These are phyloP conservation scores for Parvularia atlantis DNA, from an alignment of 78 protist genomes.

Conservation along the genomic window DNA sequence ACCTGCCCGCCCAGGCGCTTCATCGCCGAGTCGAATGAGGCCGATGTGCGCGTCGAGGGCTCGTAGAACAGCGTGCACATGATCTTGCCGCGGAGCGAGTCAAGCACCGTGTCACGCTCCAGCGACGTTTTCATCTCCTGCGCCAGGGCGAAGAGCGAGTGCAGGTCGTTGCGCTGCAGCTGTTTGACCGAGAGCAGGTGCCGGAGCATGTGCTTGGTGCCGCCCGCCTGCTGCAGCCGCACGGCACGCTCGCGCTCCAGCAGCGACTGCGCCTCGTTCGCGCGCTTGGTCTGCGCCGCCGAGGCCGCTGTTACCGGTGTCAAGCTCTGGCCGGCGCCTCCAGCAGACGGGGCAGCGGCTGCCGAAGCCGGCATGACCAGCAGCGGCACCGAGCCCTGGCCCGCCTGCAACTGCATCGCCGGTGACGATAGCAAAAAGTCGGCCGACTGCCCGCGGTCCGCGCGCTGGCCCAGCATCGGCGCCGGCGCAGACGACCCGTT, in stretches of 20 bases:
- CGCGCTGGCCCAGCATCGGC: no score
- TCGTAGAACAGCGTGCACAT: conserved; percentile 72
- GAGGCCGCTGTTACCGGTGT: no score
- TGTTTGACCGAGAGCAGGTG: conserved; percentile 51
- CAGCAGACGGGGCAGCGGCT: no score
- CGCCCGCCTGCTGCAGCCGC: background rate
- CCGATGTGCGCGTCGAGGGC: conserved; percentile 78
- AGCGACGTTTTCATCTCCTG: conserved; percentile 49
- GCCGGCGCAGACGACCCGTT: no score
- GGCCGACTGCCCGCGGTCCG: no score
- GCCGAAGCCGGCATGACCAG: no score
- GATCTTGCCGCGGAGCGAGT: conserved; percentile 35
- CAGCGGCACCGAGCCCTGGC: no score
- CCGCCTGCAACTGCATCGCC: no score
- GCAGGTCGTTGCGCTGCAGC: conserved; percentile 39
- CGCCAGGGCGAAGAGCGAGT: conserved; percentile 42
- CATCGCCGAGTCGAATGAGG: conserved; percentile 85
- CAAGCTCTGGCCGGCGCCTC: no score
- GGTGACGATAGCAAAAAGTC: no score
- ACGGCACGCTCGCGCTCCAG: background rate
- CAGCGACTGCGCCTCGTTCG: background rate
- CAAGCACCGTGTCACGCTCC: conserved; percentile 33
- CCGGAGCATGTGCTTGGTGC: no score
- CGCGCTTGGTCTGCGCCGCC: no score
- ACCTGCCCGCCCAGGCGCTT: conserved; percentile 80